Evolutionary conservation across 306 rosid genomes (phyloP), one percentile per base, ranked within the genome.

Genomic region (Glycyrrhiza uralensis): DNA sequence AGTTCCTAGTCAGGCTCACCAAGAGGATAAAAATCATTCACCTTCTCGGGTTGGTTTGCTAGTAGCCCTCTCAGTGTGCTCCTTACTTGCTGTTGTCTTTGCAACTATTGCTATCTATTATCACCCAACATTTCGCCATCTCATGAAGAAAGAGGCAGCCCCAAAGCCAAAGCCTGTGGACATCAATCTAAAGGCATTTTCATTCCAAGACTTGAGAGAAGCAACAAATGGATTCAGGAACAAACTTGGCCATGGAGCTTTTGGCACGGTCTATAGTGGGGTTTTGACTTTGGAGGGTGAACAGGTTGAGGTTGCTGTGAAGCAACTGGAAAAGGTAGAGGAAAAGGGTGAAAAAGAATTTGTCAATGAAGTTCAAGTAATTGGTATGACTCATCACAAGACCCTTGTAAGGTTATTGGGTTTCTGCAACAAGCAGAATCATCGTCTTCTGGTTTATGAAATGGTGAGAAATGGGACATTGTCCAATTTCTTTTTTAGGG

Each of bases 391-490:
- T 13, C 38, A 75, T 44, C 84, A 80, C 15, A 80, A 24, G 71
- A 80, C 75, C 44, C 80, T 80, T 22, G 84, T 69, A 10, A 32
- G 63, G n/a, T 20, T 80, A 12, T 30, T 80, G 33, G 80, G 84
- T 2, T 75, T 68, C 26, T 80, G 80, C 42, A 80, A 74, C 33
- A 80, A 61, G 52, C 61, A 69, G 10, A 52, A 69, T 6, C 84
- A 60, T 32, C 64, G 80, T 8, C 80, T 80, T 69, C 32, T 74
- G 30, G 84, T 80, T 62, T 75, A 80, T 62, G 80, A 80, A 72
- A 29, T 60, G 10, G 75, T 80, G 80, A 63, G 29, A 45, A 74
- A 75, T 13, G 84, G 84, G 23, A 61, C 80, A 15, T 15, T 80
- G 1, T 69, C 65, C 12, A 45, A 58, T 38, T 75, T 75, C n/a